These are phyloP conservation scores for Aspergillus carbonarius DNA, from an alignment of 2,329 filamentous ascomycete genomes.

Conservation along the genomic window DNA sequence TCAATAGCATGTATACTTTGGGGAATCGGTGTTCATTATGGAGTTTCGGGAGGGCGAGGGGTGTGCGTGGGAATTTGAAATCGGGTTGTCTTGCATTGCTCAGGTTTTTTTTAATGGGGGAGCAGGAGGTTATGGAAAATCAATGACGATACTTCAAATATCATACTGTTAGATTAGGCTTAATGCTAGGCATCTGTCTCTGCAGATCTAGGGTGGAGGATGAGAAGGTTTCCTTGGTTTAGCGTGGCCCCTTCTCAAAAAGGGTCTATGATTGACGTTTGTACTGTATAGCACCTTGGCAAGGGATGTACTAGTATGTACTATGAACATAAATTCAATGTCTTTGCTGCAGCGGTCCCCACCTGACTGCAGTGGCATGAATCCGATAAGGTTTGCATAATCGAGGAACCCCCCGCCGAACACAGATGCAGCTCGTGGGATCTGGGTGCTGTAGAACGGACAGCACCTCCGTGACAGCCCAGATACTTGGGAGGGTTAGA, in stretches of 20 bases:
- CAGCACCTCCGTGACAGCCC: background rate
- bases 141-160: background rate
- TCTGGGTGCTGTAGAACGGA: background rate
- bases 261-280: too few relatives aligned
- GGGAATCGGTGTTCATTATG: slow-evolving; percentile 3
- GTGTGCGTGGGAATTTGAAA: background rate
- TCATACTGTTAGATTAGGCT: background rate
- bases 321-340: too few relatives aligned
- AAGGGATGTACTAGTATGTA: too few relatives aligned
- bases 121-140: background rate
- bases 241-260: background rate
- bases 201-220: background rate
- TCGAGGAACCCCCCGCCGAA: background rate
- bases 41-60: background rate
- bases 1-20: background rate
- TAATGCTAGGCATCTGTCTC: background rate
- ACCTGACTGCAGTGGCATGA: background rate
- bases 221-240: background rate
- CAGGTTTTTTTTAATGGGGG: background rate
- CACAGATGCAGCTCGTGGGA: background rate
- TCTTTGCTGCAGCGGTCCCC: background rate
- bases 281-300: too few relatives aligned
- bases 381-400: slow-evolving; percentile 1
- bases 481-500: background rate
- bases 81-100: background rate